Evolutionary conservation across 2,329 filamentous ascomycete genomes (phyloP), one percentile per base, ranked within the genome.

Genomic region (Ophiostoma australiae): DNA sequence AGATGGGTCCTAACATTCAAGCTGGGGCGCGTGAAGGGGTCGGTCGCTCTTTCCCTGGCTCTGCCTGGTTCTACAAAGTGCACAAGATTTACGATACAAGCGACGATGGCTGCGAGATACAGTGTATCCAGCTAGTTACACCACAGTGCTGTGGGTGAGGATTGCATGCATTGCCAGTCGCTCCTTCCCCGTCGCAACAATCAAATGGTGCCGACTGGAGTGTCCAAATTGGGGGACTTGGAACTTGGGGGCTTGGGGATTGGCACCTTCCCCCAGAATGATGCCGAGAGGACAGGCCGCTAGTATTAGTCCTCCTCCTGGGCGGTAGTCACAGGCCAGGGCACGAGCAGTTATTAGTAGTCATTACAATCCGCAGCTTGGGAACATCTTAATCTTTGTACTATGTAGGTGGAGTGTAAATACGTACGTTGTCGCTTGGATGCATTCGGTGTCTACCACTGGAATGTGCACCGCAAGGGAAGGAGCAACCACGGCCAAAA

Each of bases 11-110:
- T 63, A 1, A 4, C 58, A 33, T 17, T 23, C 6, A 13, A 39
- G 44, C 10, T 58, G 20, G 20, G 20, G 48, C 66, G 68, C 35
- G 65, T 33, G 68, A 66, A 66, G 44, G 37, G 44, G 39, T 55
- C 20, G 44, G 39, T 55, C 20, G 44, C 20, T 69, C 69, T 33
- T 52, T n/a, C 61, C 27, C 27, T 31, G 27, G 27, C 3, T 31
- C 27, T 31, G n/a, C 69, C 31, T 58, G 33, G 52, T 61, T 61
- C 68, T 58, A 17, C 31, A 55, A 23, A 39, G 6, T 48, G 44
- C 44, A 48, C 44, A 55, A 27, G 55, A 41, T 41, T 41, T 41
- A 41, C 39, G 11, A 58, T 68, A 58, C 17, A 65, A 23, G 63
- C n/a, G n/a, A 7, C 52, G 11, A 58, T 27, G 48, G 52, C 23